Conservation (phyloP, 176 grass and related monocot species). For the Avena atlantica region DNA sequence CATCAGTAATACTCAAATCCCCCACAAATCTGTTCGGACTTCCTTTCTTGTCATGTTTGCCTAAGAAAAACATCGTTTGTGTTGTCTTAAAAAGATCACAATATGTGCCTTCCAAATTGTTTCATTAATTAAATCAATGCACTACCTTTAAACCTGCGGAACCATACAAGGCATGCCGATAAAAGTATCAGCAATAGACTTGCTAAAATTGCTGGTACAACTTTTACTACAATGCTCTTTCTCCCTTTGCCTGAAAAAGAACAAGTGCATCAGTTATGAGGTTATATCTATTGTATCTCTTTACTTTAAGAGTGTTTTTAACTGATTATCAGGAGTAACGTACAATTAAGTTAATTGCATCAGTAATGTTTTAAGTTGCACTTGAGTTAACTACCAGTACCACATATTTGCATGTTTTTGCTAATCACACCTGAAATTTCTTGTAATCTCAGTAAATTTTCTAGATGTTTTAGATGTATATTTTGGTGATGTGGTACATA, state of each 20-base stretch:
- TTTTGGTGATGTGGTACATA: neutral
- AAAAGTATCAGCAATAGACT: conserved; percentile 2
- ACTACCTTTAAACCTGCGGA: conserved; percentile 17
- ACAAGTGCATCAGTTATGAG: neutral
- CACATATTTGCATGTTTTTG: neutral
- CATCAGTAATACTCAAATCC: neutral
- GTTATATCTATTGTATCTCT: neutral
- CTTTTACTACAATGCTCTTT: neutral
- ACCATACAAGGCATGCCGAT: conserved; percentile 1
- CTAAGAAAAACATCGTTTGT: neutral
- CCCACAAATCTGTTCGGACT: neutral
- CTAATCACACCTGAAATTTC: neutral
- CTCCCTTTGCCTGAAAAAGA: conserved; percentile 19
- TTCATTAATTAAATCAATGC: neutral
- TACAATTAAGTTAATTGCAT: neutral
- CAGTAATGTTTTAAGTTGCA: neutral
- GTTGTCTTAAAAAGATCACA: neutral
- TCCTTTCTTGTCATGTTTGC: conserved; percentile 5
- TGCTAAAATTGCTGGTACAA: conserved; percentile 24
- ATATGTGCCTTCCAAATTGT: neutral
- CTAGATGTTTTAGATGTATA: neutral
- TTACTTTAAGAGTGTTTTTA: neutral
- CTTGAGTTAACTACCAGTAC: neutral
- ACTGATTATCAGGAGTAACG: neutral
- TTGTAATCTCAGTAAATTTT: conserved; percentile 5